phyloP scores from a whole-genome alignment of 1,139 yeast genomes.

The Yamadazyma mexicana region DNA sequence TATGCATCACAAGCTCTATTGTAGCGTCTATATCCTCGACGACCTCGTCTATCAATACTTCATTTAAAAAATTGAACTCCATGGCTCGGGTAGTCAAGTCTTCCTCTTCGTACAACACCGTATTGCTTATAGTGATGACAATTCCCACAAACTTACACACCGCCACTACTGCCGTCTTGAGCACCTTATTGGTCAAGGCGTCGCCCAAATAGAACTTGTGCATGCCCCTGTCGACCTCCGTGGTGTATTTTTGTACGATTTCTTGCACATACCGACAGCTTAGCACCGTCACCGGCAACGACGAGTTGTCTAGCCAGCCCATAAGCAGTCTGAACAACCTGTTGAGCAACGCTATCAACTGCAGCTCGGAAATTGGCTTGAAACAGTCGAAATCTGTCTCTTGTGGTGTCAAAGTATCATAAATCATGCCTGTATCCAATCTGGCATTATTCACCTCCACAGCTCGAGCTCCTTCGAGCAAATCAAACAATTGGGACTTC shows the following conservation, averaged over 20 bases:
- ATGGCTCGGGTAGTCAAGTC: constrained; percentile 66
- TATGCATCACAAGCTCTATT: constrained; percentile 20
- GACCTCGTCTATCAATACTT: constrained; percentile 24
- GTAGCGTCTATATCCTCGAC: constrained; percentile 22
- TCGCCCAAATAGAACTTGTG: constrained; percentile 11
- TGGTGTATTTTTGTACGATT: constrained; percentile 42
- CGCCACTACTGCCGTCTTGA: constrained; percentile 50
- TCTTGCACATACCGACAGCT: constrained; percentile 66
- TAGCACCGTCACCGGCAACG: constrained; percentile 61
- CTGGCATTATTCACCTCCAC: constrained; percentile 62
- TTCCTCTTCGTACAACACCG: constrained; percentile 75
- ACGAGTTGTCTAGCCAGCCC: constrained; percentile 63
- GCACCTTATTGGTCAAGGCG: constrained; percentile 44
- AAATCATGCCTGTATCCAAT: constrained; percentile 62
- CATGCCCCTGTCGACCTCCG: constrained; percentile 10
- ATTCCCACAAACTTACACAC: constrained; percentile 53
- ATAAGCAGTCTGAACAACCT: constrained; percentile 45
- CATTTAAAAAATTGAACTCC: constrained; percentile 43
- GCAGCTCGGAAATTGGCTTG: constrained; percentile 29
- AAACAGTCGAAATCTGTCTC: constrained; percentile 43
- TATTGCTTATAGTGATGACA: constrained; percentile 48
- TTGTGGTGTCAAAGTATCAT: constrained; percentile 26
- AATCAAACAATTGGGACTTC: constrained; percentile 53
- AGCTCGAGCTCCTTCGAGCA: constrained; percentile 76
- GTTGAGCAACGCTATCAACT: constrained; percentile 49